Conservation (phyloP, 2,329 filamentous ascomycete genomes). For the Penicillium oxalicum region DNA sequence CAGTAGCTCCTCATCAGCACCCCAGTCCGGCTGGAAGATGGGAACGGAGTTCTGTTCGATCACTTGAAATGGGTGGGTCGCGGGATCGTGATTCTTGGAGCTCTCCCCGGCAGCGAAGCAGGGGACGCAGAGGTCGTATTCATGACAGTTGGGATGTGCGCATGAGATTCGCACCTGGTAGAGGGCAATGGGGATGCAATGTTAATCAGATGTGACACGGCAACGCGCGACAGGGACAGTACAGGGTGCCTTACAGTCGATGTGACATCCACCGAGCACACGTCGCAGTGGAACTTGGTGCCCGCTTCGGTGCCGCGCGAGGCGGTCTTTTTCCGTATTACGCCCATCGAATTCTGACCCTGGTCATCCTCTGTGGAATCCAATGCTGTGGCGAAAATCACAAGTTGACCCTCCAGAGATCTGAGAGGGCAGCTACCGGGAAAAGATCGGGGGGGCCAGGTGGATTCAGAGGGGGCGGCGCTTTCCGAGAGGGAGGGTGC, state of each 20-base stretch:
- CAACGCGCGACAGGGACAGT: background rate
- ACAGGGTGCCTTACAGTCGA: conserved; percentile 64
- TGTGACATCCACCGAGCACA: conserved; percentile 93
- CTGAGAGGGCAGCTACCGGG: conserved; percentile 22
- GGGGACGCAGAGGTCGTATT: conserved; percentile 94
- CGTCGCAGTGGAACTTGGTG: conserved; percentile 94
- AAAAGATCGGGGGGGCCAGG: conserved; percentile 2
- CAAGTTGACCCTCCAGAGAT: conserved; percentile 24
- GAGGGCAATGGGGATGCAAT: background rate
- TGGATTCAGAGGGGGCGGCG: conserved; percentile 1
- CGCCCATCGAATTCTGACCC: conserved; percentile 61
- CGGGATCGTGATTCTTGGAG: conserved; percentile 78
- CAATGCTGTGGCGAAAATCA: conserved; percentile 27
- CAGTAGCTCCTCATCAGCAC: conserved; percentile 92
- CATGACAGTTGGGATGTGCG: conserved; percentile 73
- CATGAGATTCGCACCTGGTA: conserved; percentile 86
- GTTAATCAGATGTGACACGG: background rate
- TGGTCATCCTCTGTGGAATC: conserved; percentile 37
- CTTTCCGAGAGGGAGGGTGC: conserved; percentile 2
- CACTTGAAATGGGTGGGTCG: conserved; percentile 80
- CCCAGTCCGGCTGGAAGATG: conserved; percentile 92
- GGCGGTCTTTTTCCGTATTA: conserved; percentile 93
- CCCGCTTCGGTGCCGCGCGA: conserved; percentile 78
- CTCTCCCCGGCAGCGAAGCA: conserved; percentile 81
- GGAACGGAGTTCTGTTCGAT: conserved; percentile 98